phyloP scores from a whole-genome alignment of 805 yeast species.

The Wickerhamomyces mucosus region DNA sequence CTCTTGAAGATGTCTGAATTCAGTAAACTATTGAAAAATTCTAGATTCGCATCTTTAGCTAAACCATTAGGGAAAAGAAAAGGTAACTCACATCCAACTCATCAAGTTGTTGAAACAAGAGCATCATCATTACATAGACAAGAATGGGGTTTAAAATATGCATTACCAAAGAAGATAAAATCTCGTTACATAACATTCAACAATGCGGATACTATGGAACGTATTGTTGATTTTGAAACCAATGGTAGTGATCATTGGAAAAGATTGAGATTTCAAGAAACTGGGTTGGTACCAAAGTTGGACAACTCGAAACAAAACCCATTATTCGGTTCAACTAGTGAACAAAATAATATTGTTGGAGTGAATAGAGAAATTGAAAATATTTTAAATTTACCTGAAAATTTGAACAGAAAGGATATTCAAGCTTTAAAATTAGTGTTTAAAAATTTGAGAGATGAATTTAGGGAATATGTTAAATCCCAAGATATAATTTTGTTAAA shows the following conservation, averaged over 20 bases:
- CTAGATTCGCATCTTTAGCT: constrained; percentile 27
- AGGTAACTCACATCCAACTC: constrained; percentile 40
- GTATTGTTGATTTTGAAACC: constrained; percentile 64
- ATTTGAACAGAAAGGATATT: constrained; percentile 4
- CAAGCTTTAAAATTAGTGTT: constrained; percentile 13
- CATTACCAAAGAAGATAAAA: constrained; percentile 54
- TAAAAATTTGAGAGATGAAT: constrained; percentile 39
- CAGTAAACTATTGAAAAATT: constrained; percentile 20
- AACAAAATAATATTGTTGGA: no score
- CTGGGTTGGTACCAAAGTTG: constrained; percentile 35
- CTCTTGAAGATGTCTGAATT: constrained; percentile 20
- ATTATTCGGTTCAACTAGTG: no score
- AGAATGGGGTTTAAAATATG: constrained; percentile 68
- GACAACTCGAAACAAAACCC: constrained; percentile 24
- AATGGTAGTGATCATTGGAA: constrained; percentile 50
- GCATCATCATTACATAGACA: constrained; percentile 53
- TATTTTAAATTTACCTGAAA: constrained; percentile 1
- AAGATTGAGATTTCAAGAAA: constrained; percentile 58
- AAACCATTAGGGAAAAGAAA: constrained; percentile 13
- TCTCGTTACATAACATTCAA: constrained; percentile 52
- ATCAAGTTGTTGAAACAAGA: constrained; percentile 64
- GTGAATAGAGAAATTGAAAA: constrained; percentile 20
- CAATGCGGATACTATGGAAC: constrained; percentile 56
- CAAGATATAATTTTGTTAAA: background rate
- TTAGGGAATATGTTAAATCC: constrained; percentile 38